phyloP scores from a whole-genome alignment of 208 protist genomes.

The Strigomonas culicis region DNA sequence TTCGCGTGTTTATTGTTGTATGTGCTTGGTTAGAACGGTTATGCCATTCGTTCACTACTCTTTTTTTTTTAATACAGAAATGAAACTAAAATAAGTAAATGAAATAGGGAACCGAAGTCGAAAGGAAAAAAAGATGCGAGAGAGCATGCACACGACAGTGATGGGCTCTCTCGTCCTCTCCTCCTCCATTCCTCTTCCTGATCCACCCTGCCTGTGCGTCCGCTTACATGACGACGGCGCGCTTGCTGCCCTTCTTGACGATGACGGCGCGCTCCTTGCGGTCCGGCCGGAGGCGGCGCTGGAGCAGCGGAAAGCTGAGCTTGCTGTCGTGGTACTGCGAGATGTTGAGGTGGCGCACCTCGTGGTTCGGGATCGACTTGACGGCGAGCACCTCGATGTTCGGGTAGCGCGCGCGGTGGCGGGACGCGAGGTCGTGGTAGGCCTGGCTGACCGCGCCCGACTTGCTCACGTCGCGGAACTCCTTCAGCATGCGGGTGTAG shows the following conservation, averaged over 20 bases:
- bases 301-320: constrained; percentile 96
- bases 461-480: constrained; percentile 97
- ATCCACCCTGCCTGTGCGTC: not conserved
- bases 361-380: constrained; percentile 84
- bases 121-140: constrained; percentile 12
- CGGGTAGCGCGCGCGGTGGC: constrained; percentile 93
- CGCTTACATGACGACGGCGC: constrained; percentile 67
- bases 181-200: not conserved
- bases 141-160: not conserved
- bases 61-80: constrained; percentile 15
- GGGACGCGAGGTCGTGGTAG: constrained; percentile 97
- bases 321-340: constrained; percentile 91
- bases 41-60: not conserved
- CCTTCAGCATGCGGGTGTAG: constrained; percentile 99
- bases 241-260: constrained; percentile 83
- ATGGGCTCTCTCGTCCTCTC: constrained; percentile 21
- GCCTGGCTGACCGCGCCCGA: constrained; percentile 96
- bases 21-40: too few species aligned
- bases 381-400: constrained; percentile 97
- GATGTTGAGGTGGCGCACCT: constrained; percentile 80
- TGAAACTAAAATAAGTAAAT: constrained; percentile 18
- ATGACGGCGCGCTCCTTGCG: constrained; percentile 82
- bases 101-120: constrained; percentile 3
- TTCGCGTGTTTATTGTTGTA: too few species aligned
- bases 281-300: constrained; percentile 74